Percentiles rank a stretch among this genome's conserved stretches.
Conservation (phyloP, 129 eudicot species). For the Apium graveolens region DNA sequence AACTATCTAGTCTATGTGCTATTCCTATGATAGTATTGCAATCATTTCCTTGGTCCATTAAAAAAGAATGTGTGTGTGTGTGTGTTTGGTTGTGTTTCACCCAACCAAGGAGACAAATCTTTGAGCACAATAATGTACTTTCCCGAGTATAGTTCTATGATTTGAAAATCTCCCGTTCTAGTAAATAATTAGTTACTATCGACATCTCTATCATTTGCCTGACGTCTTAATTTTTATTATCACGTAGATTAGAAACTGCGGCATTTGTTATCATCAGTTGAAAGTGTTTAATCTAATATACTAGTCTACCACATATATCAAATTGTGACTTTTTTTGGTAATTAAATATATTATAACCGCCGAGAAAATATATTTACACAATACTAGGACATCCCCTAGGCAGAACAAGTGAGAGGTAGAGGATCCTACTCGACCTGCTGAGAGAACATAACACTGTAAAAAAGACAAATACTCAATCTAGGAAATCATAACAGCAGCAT, state of each 20-base stretch:
- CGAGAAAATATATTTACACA: background rate
- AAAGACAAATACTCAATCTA: background rate
- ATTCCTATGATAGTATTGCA: background rate
- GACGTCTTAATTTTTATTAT: background rate
- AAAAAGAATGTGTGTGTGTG: no score
- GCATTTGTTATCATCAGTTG: no score
- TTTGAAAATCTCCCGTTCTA: background rate
- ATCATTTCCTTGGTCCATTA: background rate
- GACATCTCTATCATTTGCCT: background rate
- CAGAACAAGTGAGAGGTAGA: background rate
- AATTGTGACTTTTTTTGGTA: no score
- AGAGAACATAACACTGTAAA: background rate
- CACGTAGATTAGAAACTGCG: background rate
- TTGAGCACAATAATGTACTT: background rate
- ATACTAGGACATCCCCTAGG: background rate
- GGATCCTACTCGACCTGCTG: background rate
- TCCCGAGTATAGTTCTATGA: background rate
- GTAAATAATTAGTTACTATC: background rate
- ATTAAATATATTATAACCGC: background rate
- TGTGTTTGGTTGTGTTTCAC: background rate
- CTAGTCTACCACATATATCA: background rate
- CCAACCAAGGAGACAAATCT: background rate
- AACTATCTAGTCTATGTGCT: background rate
- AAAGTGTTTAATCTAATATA: background rate
- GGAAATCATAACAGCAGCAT: background rate